These are phyloP conservation scores for Coniella lustricola DNA, from an alignment of 2,329 filamentous ascomycete species.

Conservation along the genomic window DNA sequence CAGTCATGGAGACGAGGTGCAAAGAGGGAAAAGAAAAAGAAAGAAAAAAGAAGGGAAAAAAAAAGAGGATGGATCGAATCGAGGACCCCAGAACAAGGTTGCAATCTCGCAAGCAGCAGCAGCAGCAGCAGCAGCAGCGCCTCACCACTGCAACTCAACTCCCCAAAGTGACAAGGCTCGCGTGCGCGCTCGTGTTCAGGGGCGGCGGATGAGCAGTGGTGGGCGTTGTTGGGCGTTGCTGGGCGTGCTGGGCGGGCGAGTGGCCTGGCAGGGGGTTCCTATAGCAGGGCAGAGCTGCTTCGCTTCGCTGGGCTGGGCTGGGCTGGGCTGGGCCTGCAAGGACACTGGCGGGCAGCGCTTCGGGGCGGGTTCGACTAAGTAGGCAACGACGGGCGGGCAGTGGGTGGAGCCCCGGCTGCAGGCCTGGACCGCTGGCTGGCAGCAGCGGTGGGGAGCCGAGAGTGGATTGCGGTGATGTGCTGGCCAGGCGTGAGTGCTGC, in stretches of 20 bases:
- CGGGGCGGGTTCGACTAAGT: background rate
- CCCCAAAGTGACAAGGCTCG: too few species aligned
- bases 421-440: background rate
- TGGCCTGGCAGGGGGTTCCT: too few species aligned
- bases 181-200: too few species aligned
- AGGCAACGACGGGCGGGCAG: background rate
- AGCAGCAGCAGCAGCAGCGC: too few species aligned
- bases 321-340: too few species aligned
- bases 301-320: too few species aligned
- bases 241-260: too few species aligned
- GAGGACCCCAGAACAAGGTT: background rate
- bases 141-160: too few species aligned
- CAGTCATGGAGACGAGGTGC: slow-evolving; percentile 36
- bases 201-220: too few species aligned
- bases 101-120: background rate
- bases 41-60: slow-evolving; percentile 1
- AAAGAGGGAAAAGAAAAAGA: slow-evolving; percentile 4
- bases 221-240: too few species aligned
- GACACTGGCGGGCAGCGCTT: too few species aligned
- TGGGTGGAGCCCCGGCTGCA: background rate
- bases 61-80: background rate
- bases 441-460: slow-evolving; percentile 7
- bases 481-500: background rate
- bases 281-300: too few species aligned
- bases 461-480: background rate